Base-by-base conservation (phyloP, 2,329 filamentous ascomycete genomes). In the Septoria petroselini region DNA sequence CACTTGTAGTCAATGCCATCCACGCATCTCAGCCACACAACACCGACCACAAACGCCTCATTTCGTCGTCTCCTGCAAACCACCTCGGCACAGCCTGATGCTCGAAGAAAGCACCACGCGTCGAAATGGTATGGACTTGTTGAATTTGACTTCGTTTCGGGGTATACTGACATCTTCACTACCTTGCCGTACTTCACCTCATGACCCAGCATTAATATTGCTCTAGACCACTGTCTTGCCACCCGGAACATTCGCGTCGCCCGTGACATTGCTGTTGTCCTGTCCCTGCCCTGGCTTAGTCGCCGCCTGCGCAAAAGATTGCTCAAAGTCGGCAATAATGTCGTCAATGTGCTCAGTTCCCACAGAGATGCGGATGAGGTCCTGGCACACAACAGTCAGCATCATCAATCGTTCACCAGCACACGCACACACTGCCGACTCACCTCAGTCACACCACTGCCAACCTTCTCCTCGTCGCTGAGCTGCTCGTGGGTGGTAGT, bases 271-370 rank as follows among this genome's bases (percentile, higher is more conserved):
- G 11, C 55, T 56, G 18, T 58, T 55, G 11, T 56, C 54, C 17
- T 60, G 62, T 19, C 61, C 47, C 49, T 63, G 50, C 23, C 61
- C 52, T 3, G 65, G 72, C 65, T 73, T 73, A 7, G 73, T 75
- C 1, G 71, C 71, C 5, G 73, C 66, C 19, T 80, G 77, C 66
- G 82, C 79, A 71, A 96, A 94, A 0, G 88, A 87, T 76, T 95
- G 91, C 70, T 91, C 85, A 68, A 97, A 96, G 72, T 97, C 91
- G 62, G 84, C 86, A 65, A 95, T 93, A 64, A 97, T 96, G 66
- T 97, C 91, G 73, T 95, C 91, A 67, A 97, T 95, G 70, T 96
- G 90, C 74, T 97, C 91, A 1, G 86, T 95, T 44, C 91, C 91
- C 52, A 96, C 91, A 0, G 91, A 96, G 65, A 97, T 93, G 56